Evolutionary conservation across 2,329 filamentous ascomycete genomes (phyloP).

Genomic region (Microsporum audouinii): DNA sequence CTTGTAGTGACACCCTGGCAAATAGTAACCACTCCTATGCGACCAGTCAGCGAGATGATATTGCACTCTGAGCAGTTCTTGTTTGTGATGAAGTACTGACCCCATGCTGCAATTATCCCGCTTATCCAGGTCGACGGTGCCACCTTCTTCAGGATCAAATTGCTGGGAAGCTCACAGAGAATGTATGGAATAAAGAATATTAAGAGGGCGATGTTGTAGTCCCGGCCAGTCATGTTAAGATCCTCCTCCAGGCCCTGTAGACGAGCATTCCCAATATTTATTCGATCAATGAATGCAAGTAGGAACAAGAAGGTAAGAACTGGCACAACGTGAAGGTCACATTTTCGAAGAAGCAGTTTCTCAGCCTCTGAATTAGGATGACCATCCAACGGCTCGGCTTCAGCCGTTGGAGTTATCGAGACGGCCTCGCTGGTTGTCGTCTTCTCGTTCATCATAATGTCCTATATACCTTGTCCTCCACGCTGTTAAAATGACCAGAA

Average conservation of each 20-base stretch:
- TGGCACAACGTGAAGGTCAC: slow-evolving; percentile 39
- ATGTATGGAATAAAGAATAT: slow-evolving; percentile 40
- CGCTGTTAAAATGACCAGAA: neutral
- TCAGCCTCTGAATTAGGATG: slow-evolving; percentile 18
- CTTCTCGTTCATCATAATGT: neutral
- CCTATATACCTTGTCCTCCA: neutral
- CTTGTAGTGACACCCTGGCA: slow-evolving; percentile 33
- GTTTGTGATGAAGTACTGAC: slow-evolving; percentile 1
- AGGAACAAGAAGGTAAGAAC: slow-evolving; percentile 38
- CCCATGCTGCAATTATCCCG: slow-evolving; percentile 32
- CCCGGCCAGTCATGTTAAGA: slow-evolving; percentile 32
- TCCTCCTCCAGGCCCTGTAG: slow-evolving; percentile 35
- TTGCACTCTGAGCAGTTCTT: slow-evolving; percentile 9
- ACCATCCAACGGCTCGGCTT: slow-evolving; percentile 13
- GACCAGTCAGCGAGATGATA: neutral
- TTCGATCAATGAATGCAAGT: slow-evolving; percentile 37
- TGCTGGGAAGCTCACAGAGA: slow-evolving; percentile 37
- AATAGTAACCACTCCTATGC: slow-evolving; percentile 31
- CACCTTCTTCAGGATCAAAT: slow-evolving; percentile 36
- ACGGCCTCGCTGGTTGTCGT: slow-evolving; percentile 10
- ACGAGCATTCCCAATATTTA: slow-evolving; percentile 40
- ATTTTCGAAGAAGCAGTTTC: slow-evolving; percentile 38
- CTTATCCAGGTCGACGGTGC: slow-evolving; percentile 33
- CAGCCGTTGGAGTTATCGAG: neutral
- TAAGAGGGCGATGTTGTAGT: slow-evolving; percentile 35